Evolutionary conservation across 768 basidiomycete species (phyloP).

Genomic region (Boletus pseudo-olivaceus): DNA sequence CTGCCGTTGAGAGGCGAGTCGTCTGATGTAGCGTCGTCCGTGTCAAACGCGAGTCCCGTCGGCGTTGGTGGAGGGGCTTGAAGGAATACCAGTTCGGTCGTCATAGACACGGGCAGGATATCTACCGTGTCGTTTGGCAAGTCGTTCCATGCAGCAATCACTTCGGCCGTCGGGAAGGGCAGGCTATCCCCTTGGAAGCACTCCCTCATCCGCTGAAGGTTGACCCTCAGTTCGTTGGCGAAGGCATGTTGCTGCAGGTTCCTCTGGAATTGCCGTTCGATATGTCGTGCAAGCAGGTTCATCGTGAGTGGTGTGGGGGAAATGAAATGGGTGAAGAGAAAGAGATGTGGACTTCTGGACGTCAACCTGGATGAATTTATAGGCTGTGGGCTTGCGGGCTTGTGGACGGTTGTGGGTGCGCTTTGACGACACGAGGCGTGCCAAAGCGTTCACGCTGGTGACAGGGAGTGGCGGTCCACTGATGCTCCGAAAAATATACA

Average conservation of each 20-base stretch:
- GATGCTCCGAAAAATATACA: constrained; percentile 4
- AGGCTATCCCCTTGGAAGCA: constrained; percentile 14
- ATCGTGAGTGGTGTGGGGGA: constrained; percentile 2
- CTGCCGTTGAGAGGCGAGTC: neutral
- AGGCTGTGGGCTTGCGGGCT: constrained; percentile 6
- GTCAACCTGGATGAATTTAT: constrained; percentile 17
- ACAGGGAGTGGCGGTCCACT: constrained; percentile 12
- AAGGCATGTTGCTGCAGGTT: constrained; percentile 8
- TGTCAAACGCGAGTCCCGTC: neutral
- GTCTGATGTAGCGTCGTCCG: constrained; percentile 1
- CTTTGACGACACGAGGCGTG: constrained; percentile 29
- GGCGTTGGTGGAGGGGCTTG: constrained; percentile 24
- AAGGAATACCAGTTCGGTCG: neutral
- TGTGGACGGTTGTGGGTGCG: constrained; percentile 27
- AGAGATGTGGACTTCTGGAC: neutral
- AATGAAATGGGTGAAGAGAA: neutral
- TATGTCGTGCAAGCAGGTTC: neutral
- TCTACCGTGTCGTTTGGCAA: constrained; percentile 24
- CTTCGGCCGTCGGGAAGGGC: constrained; percentile 14
- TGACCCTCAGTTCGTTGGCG: constrained; percentile 14
- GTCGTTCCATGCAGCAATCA: constrained; percentile 22
- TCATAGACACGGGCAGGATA: constrained; percentile 7
- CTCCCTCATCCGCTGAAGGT: constrained; percentile 13
- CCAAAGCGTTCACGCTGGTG: constrained; percentile 11
- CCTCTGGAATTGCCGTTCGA: constrained; percentile 12